Evolutionary conservation across 2,329 filamentous ascomycete genomes (phyloP), one percentile per base, ranked within the genome.

Genomic region (Colletotrichum neosansevieriae): DNA sequence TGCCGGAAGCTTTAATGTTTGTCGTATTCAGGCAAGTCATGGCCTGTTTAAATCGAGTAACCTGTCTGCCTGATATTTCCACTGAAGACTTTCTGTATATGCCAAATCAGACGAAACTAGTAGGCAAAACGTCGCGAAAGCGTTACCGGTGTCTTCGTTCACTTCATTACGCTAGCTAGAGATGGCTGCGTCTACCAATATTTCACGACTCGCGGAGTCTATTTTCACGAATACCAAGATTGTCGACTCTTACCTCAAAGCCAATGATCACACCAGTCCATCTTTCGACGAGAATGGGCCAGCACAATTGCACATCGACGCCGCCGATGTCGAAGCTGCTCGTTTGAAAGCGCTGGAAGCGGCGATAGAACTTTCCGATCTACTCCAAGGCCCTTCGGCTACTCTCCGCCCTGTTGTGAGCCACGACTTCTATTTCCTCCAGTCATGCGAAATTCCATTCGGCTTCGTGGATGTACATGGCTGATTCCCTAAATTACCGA

Each of bases 191-290:
- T 1, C 49, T 24, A 51, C 49, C 12, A 51, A 21, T 24, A 51
- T 51, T 32, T 51, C 49, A 29, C 49, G 49, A 24, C 49, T 51
- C 24, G 49, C 49, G n/a, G 49, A 51, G 49, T 51, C 49, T 15
- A 51, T 51, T 21, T 51, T 51, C 49, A 51, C 19, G 12, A 51
- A 51, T 24, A 51, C 49, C 24, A 51, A 51, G 49, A 51, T 51
- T 17, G 49, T 51, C 10, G 49, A 51, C 49, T 51, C 49, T 24
- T 32, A 51, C 24, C 21, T 51, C n/a, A 51, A 51, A 51, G 49
- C 49, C 11, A 51, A 51, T 51, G 24, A 51, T 51, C 49, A 29
- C 13, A 12, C 49, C 4, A 32, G 49, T 11, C 49, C 49, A 15
- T 51, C 49, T 29, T 51, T 51, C 24, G 49, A 51, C 15, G 49